phyloP scores from a whole-genome alignment of 331 rosid genomes.

The Arachis monticola region DNA sequence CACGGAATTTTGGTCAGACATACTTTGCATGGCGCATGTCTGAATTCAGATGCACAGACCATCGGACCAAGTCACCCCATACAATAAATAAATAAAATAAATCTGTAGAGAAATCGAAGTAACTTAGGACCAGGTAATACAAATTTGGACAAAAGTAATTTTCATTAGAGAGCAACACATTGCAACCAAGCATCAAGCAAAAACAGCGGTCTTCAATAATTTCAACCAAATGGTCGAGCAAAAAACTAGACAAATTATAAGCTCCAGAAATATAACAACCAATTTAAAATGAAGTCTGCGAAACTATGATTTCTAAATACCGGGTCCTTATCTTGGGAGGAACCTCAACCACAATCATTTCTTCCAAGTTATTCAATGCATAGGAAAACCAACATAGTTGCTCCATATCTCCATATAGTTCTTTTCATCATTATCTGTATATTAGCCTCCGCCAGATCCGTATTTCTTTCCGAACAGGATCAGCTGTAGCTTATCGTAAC shows the following conservation, averaged over 20 bases:
- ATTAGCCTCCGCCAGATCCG: constrained; percentile 81
- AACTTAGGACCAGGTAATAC: not conserved
- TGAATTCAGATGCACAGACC: no score
- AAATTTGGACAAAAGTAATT: not conserved
- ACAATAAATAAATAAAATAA: no score
- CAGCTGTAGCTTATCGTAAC: constrained; percentile 88
- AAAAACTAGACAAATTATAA: constrained; percentile 3
- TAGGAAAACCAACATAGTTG: constrained; percentile 30
- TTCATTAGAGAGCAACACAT: not conserved
- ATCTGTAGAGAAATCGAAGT: not conserved
- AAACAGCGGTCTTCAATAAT: constrained; percentile 13
- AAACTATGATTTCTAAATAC: constrained; percentile 42
- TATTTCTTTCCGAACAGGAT: constrained; percentile 83
- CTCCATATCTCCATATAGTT: not conserved
- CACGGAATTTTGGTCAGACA: no score
- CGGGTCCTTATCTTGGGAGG: constrained; percentile 30
- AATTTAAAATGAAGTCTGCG: constrained; percentile 36
- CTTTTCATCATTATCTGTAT: constrained; percentile 46
- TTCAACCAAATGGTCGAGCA: constrained; percentile 27
- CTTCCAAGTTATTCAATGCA: constrained; percentile 43
- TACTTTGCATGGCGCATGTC: not conserved
- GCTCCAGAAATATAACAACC: constrained; percentile 29
- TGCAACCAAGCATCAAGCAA: not conserved
- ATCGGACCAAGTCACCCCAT: no score
- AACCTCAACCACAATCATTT: constrained; percentile 11